phyloP scores from a whole-genome alignment of 202 grass and related monocot genomes.

The Panicum virgatum region DNA sequence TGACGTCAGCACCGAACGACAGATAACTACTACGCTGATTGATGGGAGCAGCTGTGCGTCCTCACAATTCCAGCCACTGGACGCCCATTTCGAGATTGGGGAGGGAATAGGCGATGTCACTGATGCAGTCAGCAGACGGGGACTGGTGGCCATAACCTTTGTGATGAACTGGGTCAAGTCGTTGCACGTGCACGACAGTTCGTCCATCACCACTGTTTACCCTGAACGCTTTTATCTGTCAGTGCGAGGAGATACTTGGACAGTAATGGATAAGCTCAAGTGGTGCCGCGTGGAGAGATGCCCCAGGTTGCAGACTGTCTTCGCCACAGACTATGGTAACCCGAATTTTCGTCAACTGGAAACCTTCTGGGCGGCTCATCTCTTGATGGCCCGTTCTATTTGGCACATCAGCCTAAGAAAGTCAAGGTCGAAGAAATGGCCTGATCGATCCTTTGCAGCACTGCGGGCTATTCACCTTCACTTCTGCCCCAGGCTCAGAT shows the following conservation, averaged over 20 bases:
- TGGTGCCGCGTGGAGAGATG: neutral
- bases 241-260: accelerated
- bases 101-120: too few species aligned
- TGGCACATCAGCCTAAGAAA: too few species aligned
- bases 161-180: too few species aligned
- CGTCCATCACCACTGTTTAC: neutral
- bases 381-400: neutral
- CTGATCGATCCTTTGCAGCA: neutral
- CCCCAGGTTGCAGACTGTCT: neutral
- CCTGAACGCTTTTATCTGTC: neutral
- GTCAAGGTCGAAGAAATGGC: too few species aligned
- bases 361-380: neutral
- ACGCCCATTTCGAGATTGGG: slow-evolving; percentile 25
- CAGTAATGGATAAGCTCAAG: neutral
- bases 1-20: neutral
- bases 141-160: too few species aligned
- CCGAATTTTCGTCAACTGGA: accelerated
- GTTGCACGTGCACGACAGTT: slow-evolving; percentile 27
- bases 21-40: too few species aligned
- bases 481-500: neutral
- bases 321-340: too few species aligned
- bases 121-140: too few species aligned
- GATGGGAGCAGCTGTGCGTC: neutral
- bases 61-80: neutral
- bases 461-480: neutral